Percentiles rank a stretch among this genome's conserved stretches.
Conservation (phyloP, 2,329 filamentous ascomycete species). For the Ophiostoma piceae region DNA sequence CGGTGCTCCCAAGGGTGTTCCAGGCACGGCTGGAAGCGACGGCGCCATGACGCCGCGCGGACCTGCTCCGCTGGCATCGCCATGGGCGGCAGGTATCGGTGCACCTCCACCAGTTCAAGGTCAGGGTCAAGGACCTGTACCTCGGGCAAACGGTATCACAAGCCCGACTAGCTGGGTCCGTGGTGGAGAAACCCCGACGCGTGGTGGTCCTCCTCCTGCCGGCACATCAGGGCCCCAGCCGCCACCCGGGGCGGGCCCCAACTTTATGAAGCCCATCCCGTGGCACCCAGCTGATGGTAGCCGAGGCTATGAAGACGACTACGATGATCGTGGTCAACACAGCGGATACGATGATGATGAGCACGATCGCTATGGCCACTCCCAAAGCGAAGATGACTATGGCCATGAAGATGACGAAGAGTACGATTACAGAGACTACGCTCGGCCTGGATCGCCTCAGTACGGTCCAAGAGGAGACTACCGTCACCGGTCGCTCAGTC, state of each 20-base stretch:
- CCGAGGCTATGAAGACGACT: slow-evolving; percentile 5
- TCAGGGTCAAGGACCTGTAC: background rate
- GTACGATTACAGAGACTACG: background rate
- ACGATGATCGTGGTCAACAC: slow-evolving; percentile 9
- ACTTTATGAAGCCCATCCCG: background rate
- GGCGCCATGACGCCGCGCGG: background rate
- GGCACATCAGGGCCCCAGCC: background rate
- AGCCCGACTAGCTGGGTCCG: slow-evolving; percentile 16
- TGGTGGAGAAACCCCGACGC: background rate
- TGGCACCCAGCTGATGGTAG: background rate
- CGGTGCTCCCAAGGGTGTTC: background rate
- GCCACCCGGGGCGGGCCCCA: background rate
- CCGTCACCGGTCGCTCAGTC: background rate
- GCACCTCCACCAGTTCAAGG: background rate
- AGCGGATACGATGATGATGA: slow-evolving; percentile 11
- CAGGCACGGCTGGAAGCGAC: background rate
- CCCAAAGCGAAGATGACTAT: slow-evolving; percentile 14
- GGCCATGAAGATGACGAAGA: background rate
- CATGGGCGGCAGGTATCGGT: background rate
- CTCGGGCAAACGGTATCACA: background rate
- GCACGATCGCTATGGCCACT: background rate
- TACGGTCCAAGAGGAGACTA: background rate
- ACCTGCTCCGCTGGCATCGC: background rate
- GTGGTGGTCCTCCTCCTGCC: background rate
- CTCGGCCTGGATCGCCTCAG: background rate